Evolutionary conservation across 768 basidiomycete genomes (phyloP).

Genomic region (Tylopilus plumbeoviolaceoides): DNA sequence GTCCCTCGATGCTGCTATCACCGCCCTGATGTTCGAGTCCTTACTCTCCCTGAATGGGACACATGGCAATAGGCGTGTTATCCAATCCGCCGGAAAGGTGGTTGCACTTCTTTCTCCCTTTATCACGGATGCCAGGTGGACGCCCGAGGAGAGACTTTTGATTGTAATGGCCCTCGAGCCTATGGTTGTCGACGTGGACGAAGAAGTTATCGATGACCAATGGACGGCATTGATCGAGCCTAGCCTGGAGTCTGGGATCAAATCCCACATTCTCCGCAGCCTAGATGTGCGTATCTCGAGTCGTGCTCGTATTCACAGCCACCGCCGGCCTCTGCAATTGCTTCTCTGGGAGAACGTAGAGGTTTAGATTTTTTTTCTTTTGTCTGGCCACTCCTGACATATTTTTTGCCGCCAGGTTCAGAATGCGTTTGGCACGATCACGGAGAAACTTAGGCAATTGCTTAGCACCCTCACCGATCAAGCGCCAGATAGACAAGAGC

Average conservation of each 20-base stretch:
- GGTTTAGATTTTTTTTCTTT: slow-evolving; percentile 42
- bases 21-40: slow-evolving; percentile 66
- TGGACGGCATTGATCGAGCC: slow-evolving; percentile 51
- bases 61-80: slow-evolving; percentile 51
- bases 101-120: slow-evolving; percentile 42
- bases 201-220: slow-evolving; percentile 18
- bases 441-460: slow-evolving; percentile 36
- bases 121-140: slow-evolving; percentile 45
- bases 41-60: slow-evolving; percentile 63
- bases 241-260: slow-evolving; percentile 55
- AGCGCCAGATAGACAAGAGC: slow-evolving; percentile 13
- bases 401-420: slow-evolving; percentile 44
- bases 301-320: slow-evolving; percentile 8
- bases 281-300: slow-evolving; percentile 22
- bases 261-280: slow-evolving; percentile 44
- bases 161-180: slow-evolving; percentile 67
- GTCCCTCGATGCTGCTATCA: slow-evolving; percentile 65
- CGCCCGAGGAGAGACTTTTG: slow-evolving; percentile 54
- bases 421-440: slow-evolving; percentile 36
- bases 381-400: not conserved
- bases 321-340: slow-evolving; percentile 44
- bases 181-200: slow-evolving; percentile 44
- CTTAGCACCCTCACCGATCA: slow-evolving; percentile 36
- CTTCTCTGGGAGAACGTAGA: slow-evolving; percentile 66
- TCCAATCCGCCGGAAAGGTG: slow-evolving; percentile 60